These are phyloP conservation scores for Butyriboletus regius DNA, from an alignment of 1,284 basidiomycete genomes.

Conservation along the genomic window DNA sequence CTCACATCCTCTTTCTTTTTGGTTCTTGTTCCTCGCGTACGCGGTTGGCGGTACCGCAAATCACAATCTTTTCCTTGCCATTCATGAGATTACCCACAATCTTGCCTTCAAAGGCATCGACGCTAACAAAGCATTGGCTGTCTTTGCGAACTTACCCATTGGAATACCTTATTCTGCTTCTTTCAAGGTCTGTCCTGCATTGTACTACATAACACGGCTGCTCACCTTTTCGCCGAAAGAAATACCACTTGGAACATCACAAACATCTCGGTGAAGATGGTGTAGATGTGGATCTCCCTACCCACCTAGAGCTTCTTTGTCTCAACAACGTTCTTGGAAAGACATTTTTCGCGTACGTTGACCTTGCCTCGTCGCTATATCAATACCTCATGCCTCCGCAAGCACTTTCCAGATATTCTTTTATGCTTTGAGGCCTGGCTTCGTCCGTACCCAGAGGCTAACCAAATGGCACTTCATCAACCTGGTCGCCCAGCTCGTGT, in stretches of 20 bases:
- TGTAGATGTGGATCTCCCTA: slow-evolving; percentile 90
- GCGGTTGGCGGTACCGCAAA: slow-evolving; percentile 88
- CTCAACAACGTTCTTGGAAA: slow-evolving; percentile 95
- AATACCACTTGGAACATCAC: slow-evolving; percentile 91
- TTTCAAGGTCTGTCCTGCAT: slow-evolving; percentile 67
- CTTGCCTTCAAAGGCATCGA: slow-evolving; percentile 81
- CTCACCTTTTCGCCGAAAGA: slow-evolving; percentile 35
- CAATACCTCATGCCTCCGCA: not conserved
- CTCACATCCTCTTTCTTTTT: slow-evolving; percentile 60
- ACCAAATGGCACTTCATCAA: slow-evolving; percentile 84
- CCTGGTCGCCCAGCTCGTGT: slow-evolving; percentile 59
- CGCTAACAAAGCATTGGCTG: slow-evolving; percentile 81
- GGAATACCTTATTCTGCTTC: slow-evolving; percentile 91
- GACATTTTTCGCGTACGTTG: slow-evolving; percentile 84
- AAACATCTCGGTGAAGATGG: slow-evolving; percentile 94
- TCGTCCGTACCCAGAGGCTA: slow-evolving; percentile 76
- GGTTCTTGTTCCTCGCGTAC: slow-evolving; percentile 77
- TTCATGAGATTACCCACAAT: slow-evolving; percentile 98
- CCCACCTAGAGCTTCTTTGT: slow-evolving; percentile 73
- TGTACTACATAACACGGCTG: not conserved
- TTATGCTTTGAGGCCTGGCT: slow-evolving; percentile 93
- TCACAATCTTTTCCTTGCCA: slow-evolving; percentile 94
- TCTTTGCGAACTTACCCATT: slow-evolving; percentile 88
- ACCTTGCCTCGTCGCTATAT: not conserved
- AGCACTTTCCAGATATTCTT: slow-evolving; percentile 97